These are phyloP conservation scores for Bonia amplexicaulis DNA, from an alignment of 176 grass and related monocot genomes.

Conservation along the genomic window DNA sequence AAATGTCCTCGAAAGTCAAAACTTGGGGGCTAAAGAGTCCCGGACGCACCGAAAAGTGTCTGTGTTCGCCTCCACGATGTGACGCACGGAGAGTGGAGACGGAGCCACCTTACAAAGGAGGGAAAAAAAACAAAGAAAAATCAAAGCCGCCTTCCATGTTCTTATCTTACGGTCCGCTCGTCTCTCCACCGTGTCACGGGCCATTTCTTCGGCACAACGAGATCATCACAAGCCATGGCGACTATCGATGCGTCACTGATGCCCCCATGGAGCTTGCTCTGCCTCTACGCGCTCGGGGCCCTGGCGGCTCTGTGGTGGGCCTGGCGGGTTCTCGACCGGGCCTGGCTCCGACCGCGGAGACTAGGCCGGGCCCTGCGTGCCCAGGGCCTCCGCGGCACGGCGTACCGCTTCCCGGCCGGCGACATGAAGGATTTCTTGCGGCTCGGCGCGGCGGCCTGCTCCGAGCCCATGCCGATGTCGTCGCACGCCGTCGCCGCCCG, in stretches of 20 bases:
- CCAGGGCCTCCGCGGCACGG: conserved; percentile 46
- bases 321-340: background rate
- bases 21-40: no score
- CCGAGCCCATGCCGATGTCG: conserved; percentile 35
- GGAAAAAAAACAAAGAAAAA: background rate
- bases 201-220: background rate
- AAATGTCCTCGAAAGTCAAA: no score
- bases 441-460: background rate
- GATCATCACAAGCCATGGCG: background rate
- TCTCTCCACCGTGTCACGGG: background rate
- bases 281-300: background rate
- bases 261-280: conserved; percentile 18
- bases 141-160: background rate
- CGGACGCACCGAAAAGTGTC: background rate
- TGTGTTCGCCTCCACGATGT: background rate
- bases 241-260: background rate
- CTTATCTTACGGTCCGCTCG: background rate
- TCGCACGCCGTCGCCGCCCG: conserved; percentile 53
- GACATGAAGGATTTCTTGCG: conserved; percentile 32
- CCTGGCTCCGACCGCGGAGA: conserved; percentile 32
- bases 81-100: background rate
- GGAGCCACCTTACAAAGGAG: background rate
- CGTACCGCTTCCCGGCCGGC: conserved; percentile 35
- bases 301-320: conserved; percentile 20
- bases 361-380: conserved; percentile 26